Evolutionary conservation across 2,329 filamentous ascomycete genomes (phyloP).

Genomic region (Trichoderma sp.): DNA sequence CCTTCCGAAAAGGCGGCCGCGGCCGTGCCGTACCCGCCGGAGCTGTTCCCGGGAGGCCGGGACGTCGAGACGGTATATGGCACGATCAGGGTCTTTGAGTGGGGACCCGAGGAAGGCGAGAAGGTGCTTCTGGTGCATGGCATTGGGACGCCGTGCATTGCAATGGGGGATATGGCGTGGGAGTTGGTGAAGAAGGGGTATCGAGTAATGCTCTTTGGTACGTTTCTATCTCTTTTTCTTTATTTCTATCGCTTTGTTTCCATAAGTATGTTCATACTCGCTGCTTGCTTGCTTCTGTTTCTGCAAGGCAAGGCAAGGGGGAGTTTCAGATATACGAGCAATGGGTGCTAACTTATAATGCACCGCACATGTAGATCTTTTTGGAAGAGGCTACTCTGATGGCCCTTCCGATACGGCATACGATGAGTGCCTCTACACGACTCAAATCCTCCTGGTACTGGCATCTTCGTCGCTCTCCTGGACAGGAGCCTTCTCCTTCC

Average conservation of each 20-base stretch:
- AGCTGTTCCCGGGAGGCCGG: conserved; percentile 69
- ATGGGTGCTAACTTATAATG: not conserved
- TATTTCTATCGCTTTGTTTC: not conserved
- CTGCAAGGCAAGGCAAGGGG: not conserved
- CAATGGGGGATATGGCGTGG: conserved; percentile 68
- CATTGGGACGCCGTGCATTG: conserved; percentile 76
- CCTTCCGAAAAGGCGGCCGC: not conserved
- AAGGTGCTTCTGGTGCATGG: conserved; percentile 80
- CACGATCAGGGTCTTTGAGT: conserved; percentile 75
- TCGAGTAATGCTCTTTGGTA: conserved; percentile 78
- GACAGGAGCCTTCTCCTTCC: conserved; percentile 61
- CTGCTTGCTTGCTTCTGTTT: not conserved
- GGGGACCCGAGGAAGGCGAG: conserved; percentile 71
- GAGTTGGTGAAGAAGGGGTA: conserved; percentile 68
- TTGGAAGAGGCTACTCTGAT: conserved; percentile 78
- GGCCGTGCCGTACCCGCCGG: conserved; percentile 65
- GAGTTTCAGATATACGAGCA: not conserved
- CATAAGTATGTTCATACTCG: not conserved
- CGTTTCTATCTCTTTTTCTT: conserved; percentile 37
- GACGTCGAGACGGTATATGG: conserved; percentile 74
- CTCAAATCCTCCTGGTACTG: conserved; percentile 68
- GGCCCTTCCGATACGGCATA: conserved; percentile 63
- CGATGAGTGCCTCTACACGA: conserved; percentile 65
- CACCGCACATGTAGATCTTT: conserved; percentile 59
- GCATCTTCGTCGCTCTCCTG: conserved; percentile 64